Base-by-base conservation (phyloP, 805 yeast genomes). In the Myxozyma geophila region DNA sequence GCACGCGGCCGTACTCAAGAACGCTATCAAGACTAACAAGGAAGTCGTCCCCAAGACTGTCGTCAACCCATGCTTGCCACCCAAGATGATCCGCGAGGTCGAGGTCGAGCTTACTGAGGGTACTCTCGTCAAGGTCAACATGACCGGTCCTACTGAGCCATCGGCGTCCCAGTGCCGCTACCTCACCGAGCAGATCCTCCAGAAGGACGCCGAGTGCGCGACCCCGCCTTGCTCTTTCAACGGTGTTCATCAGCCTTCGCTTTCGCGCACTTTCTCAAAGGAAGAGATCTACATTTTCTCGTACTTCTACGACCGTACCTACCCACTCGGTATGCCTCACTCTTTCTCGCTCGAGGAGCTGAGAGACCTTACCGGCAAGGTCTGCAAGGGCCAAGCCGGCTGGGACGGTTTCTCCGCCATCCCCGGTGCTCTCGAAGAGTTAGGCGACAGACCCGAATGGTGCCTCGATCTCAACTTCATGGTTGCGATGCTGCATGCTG, bases 171-270 rank as follows among this genome's bases (percentile, higher is more conserved):
- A 91, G 77, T 95, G 99, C 80, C 85, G 97, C 69, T 83, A 79
- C 73, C 75, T 95, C 49, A 91, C 98, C 36, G 98, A 93, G 75
- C 74, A 82, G 59, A 84, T 91, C 48, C 82, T 95, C 74, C 87
- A 90, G 79, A 93, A 93, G 79, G 97, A 92, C 48, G 81, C 83
- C 15, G 85, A 81, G 66, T 95, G 99, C 81, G 74, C 80, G 1
- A 74, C 81, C 39, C 83, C 85, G 63, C 96, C 99, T 59, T 95
- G 99, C 77, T 90, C 98, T 1, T 95, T 95, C 83, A 91, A 93
- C 74, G 99, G 99, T 74, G 89, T 92, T 56, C 96, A 96, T 77
- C 99, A 95, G 80, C 99, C 99, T 8, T 89, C 96, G 3, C 80
- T 95, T 72, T 85, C 85, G 51, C 84, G 82, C 67, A 86, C 96